Percentiles rank a stretch among this genome's conserved stretches.
Conservation (phyloP, 2,329 filamentous ascomycete genomes). For the Claviceps pusilla region DNA sequence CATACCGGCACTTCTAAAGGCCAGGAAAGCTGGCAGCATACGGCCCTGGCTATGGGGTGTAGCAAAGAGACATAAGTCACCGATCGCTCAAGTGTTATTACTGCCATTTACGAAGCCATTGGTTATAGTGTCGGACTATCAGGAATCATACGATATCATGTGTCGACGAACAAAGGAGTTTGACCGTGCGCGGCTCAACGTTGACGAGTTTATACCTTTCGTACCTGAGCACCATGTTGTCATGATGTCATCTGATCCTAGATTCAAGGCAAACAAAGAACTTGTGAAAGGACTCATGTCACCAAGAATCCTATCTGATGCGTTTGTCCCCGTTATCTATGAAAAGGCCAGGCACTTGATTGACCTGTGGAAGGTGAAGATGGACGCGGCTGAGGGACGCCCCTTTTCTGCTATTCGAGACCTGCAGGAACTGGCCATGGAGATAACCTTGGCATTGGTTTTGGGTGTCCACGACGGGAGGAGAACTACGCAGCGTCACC, state of each 20-base stretch:
- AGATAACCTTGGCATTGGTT: constrained; percentile 13
- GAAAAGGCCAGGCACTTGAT: constrained; percentile 15
- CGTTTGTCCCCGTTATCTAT: constrained; percentile 16
- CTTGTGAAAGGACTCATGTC: constrained; percentile 17
- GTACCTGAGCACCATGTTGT: constrained; percentile 14
- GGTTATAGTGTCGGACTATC: background rate
- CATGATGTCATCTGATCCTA: constrained; percentile 12
- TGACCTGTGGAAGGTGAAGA: constrained; percentile 18
- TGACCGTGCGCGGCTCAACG: background rate
- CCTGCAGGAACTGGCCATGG: constrained; percentile 15
- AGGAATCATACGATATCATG: constrained; percentile 1
- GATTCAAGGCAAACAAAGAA: constrained; percentile 15
- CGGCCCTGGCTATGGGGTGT: background rate
- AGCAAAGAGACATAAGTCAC: background rate
- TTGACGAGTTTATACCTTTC: background rate
- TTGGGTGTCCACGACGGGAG: background rate
- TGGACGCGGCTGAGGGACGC: constrained; percentile 9
- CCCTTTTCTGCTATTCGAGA: constrained; percentile 18
- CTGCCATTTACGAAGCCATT: background rate
- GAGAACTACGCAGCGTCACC: background rate
- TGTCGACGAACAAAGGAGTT: background rate
- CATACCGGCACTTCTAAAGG: background rate
- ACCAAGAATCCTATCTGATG: constrained; percentile 13
- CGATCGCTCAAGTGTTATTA: background rate
- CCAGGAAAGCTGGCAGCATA: background rate